A percentile compares a stretch with the other conserved stretches of the same genome.
Evolutionary conservation across 345 rosid genomes (phyloP).

Genomic region (Physaria fendleri): DNA sequence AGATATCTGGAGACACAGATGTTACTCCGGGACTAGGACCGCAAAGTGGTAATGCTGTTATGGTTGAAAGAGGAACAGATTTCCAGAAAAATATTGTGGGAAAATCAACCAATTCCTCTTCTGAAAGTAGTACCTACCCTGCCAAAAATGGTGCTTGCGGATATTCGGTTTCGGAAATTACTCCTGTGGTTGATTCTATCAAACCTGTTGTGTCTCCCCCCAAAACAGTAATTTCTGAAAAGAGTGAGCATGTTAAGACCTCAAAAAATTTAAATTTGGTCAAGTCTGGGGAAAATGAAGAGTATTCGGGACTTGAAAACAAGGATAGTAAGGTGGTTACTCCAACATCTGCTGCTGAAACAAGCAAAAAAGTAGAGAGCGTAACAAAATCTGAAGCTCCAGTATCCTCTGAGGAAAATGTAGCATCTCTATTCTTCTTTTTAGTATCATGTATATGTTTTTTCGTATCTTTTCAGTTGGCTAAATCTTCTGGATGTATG

Average conservation of each 20-base stretch:
- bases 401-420: conserved; percentile 50
- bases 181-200: conserved; percentile 18
- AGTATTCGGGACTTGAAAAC: conserved; percentile 1
- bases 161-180: conserved; percentile 21
- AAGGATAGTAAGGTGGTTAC: conserved; percentile 12
- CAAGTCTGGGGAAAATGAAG: neutral
- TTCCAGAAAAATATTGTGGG: no score
- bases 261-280: no score
- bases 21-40: conserved; percentile 27
- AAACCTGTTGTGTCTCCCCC: conserved; percentile 27
- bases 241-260: conserved; percentile 31
- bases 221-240: conserved; percentile 27
- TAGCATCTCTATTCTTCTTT: conserved; percentile 25
- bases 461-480: conserved; percentile 1
- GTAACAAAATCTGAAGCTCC: conserved; percentile 26
- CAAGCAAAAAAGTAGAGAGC: conserved; percentile 18
- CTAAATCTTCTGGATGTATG: conserved; percentile 8
- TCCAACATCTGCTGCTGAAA: conserved; percentile 27
- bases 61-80: no score
- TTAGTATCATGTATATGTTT: conserved; percentile 4
- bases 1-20: conserved; percentile 21
- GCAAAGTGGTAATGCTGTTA: conserved; percentile 31
- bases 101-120: conserved; percentile 9
- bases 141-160: conserved; percentile 21
- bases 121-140: conserved; percentile 25